Percentiles rank a stretch among this genome's conserved stretches.
Conservation (phyloP, 371 early-diverging fungal genomes). For the Blakeslea trispora region DNA sequence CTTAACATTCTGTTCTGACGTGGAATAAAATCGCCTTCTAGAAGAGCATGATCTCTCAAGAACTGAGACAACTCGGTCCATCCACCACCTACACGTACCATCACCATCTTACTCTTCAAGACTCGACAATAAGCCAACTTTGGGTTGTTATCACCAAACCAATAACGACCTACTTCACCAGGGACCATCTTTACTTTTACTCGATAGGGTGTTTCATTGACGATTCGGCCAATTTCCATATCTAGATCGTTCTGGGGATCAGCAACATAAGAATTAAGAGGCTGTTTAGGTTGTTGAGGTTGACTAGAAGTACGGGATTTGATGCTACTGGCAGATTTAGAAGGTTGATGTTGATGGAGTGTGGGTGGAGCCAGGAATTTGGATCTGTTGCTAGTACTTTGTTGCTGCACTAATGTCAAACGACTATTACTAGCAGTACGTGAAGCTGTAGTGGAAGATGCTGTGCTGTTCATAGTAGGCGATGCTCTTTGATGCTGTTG, state of each 20-base stretch:
- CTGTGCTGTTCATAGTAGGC: conserved; percentile 20
- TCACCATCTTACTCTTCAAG: conserved; percentile 66
- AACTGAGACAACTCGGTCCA: conserved; percentile 72
- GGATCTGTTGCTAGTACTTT: conserved; percentile 7
- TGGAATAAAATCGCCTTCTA: conserved; percentile 48
- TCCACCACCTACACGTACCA: conserved; percentile 80
- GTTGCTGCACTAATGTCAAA: neutral
- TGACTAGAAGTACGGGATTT: conserved; percentile 6
- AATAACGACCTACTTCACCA: conserved; percentile 68
- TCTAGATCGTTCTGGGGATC: conserved; percentile 68
- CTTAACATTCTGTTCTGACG: conserved; percentile 8
- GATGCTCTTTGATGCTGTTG: conserved; percentile 14
- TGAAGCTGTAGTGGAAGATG: conserved; percentile 4
- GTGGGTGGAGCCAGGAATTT: conserved; percentile 10
- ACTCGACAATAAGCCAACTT: conserved; percentile 76
- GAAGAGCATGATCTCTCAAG: conserved; percentile 43
- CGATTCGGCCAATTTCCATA: conserved; percentile 71
- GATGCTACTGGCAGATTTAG: conserved; percentile 31
- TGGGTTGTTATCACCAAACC: conserved; percentile 73
- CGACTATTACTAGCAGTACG: conserved; percentile 8
- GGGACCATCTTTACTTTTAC: conserved; percentile 57
- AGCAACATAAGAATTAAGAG: conserved; percentile 56
- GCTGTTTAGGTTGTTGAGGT: conserved; percentile 17
- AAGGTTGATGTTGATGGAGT: conserved; percentile 24
- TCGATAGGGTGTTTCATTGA: conserved; percentile 58